A percentile compares a stretch with the other conserved stretches of the same genome.
phyloP scores from a whole-genome alignment of 2,329 filamentous ascomycete species.

The Colletotrichum coccodes region DNA sequence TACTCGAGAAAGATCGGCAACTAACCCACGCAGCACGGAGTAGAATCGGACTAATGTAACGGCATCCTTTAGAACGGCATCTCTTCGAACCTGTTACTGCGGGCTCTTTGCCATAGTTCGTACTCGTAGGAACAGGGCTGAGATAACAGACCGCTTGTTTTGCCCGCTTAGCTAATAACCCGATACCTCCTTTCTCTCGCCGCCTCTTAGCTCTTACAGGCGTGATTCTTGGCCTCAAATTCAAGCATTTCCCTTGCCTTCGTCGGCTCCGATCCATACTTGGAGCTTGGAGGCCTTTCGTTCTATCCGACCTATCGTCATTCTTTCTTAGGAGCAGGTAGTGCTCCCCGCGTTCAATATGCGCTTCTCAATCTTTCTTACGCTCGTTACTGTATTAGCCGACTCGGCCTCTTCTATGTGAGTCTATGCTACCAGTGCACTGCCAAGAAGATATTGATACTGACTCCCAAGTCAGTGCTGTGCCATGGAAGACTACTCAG shows the following conservation, averaged over 20 bases:
- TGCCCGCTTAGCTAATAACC: neutral
- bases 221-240: neutral
- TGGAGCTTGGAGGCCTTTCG: neutral
- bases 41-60: neutral
- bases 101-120: neutral
- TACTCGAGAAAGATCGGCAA: neutral
- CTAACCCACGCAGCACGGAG: too few relatives aligned
- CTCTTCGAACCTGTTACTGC: neutral
- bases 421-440: neutral
- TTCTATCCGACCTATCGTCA: constrained; percentile 10
- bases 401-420: constrained; percentile 11
- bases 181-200: neutral
- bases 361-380: constrained; percentile 5
- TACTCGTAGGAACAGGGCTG: neutral
- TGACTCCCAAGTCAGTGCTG: neutral
- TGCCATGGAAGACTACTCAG: neutral
- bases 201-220: neutral
- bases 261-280: neutral
- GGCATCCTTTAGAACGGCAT: neutral
- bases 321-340: neutral
- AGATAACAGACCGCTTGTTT: too few relatives aligned
- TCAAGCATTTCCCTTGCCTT: neutral
- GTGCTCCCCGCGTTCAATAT: neutral
- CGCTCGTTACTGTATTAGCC: constrained; percentile 1
- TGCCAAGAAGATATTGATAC: too few relatives aligned